Base-by-base conservation (phyloP, 75 land plant genomes). In the Pinus tabuliformis region DNA sequence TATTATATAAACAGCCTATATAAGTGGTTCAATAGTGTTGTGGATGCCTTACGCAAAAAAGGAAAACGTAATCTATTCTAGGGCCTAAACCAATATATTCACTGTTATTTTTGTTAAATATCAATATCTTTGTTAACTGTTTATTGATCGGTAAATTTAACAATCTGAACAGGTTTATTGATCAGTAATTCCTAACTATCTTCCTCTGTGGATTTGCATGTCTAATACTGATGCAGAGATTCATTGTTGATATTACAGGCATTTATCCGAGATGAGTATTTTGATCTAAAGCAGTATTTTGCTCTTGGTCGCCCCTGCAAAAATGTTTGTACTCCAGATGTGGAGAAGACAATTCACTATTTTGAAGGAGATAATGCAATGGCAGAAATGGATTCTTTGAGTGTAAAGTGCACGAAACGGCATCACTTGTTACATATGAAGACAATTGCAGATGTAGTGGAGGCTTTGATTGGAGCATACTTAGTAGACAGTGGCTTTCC, bases 391-490 rank as follows among this genome's bases (percentile, higher is more conserved):
- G 75, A 85, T 24, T 18, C 39, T 72, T 12, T 3, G 45, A 62
- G 75, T 77, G 70, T 79, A 18, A 85, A 75, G 75, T 92, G 97
- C 80, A 88, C 72, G 52, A 90, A 79, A 76, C 24, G 75, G 58
- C 97, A 94, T 73, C 91, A 88, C 36, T 87, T 86, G 88, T 76
- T 97, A 75, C 89, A 87, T 49, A 88, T 83, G 80, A 97, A 97
- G 78, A 92, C 99, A 18, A 83, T 97, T 77, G 92, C 98, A 33
- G 99, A 97, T 87, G 94, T 91, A 26, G 85, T 95, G 52, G 99
- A 97, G 79, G 91, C 99, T 68, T 85, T 97, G 20, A 86, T 97
- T 76, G 99, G 99, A 45, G 95, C 96, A 24, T 95, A 87, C 73
- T 73, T 95, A 22, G 88, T 90, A 61, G 98, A 97, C 56, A 82